Conservation (phyloP, 2,329 filamentous ascomycete genomes). For the Beauveria medogensis region DNA sequence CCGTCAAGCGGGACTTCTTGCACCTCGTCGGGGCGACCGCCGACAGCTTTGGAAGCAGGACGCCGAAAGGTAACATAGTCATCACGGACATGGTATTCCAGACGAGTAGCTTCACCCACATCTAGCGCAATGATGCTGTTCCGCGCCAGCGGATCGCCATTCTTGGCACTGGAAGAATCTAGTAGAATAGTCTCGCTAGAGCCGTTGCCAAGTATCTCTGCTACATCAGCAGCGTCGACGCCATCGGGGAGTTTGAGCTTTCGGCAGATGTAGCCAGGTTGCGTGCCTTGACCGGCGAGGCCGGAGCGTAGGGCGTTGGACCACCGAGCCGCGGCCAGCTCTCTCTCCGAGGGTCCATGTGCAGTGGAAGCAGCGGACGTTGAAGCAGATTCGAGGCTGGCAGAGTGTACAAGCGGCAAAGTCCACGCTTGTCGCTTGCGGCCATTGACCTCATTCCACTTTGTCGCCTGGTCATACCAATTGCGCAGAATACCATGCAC, state of each 20-base stretch:
- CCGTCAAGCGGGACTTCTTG: conserved; percentile 18
- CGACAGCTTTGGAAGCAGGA: conserved; percentile 11
- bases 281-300: conserved; percentile 22
- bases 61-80: conserved; percentile 24
- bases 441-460: conserved; percentile 44
- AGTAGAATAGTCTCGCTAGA: conserved; percentile 44
- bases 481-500: conserved; percentile 59
- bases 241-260: conserved; percentile 36
- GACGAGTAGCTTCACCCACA: conserved; percentile 44
- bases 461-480: conserved; percentile 62
- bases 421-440: conserved; percentile 11
- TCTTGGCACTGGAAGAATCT: conserved; percentile 50
- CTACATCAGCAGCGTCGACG: conserved; percentile 45
- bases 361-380: neutral
- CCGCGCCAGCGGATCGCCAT: conserved; percentile 34
- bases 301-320: conserved; percentile 16
- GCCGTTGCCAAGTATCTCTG: conserved; percentile 38
- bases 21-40: conserved; percentile 19
- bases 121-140: conserved; percentile 69
- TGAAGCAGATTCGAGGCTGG: conserved; percentile 17
- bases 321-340: conserved; percentile 17
- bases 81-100: conserved; percentile 51
- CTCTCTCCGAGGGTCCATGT: conserved; percentile 15
- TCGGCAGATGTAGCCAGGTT: conserved; percentile 30
- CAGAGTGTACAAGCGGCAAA: conserved; percentile 11